These are phyloP conservation scores for Fusarium newnesense DNA, from an alignment of 2,329 filamentous ascomycete species.

Conservation along the genomic window DNA sequence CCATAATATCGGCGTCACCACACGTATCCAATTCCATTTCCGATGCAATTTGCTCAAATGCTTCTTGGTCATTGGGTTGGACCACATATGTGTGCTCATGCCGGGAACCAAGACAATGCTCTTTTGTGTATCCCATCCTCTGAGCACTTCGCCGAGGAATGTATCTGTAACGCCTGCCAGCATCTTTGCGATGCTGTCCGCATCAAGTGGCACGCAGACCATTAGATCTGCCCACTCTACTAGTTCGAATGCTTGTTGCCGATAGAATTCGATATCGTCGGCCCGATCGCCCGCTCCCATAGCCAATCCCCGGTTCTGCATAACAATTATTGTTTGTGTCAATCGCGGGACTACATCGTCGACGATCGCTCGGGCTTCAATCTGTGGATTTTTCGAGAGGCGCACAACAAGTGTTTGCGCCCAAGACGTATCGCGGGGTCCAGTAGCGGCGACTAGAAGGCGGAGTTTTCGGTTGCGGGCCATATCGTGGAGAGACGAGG, in stretches of 20 bases:
- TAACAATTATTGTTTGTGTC: constrained; percentile 69
- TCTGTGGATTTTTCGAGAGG: constrained; percentile 71
- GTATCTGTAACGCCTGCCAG: constrained; percentile 84
- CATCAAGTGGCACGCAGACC: constrained; percentile 85
- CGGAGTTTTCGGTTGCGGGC: constrained; percentile 60
- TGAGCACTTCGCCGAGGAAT: constrained; percentile 80
- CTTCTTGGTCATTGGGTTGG: constrained; percentile 87
- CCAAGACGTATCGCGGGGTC: constrained; percentile 71
- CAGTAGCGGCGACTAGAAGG: constrained; percentile 74
- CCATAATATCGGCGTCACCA: constrained; percentile 86
- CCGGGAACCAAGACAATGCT: constrained; percentile 86
- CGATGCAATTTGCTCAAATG: constrained; percentile 84
- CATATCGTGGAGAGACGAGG: constrained; percentile 52
- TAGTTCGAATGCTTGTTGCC: constrained; percentile 69
- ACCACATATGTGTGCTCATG: constrained; percentile 91
- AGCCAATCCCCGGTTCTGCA: constrained; percentile 62
- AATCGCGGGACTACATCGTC: constrained; percentile 73
- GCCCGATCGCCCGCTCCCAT: constrained; percentile 48
- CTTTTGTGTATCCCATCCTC: constrained; percentile 89
- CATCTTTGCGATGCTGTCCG: constrained; percentile 88
- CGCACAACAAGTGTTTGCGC: constrained; percentile 74
- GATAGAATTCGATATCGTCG: constrained; percentile 63
- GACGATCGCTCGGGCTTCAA: constrained; percentile 70
- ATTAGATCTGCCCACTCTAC: constrained; percentile 90
- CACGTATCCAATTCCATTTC: constrained; percentile 88